Percentiles rank a stretch among this genome's conserved stretches.
Evolutionary conservation across 2,329 filamentous ascomycete genomes (phyloP).

Genomic region (Cordyceps pruinosa): DNA sequence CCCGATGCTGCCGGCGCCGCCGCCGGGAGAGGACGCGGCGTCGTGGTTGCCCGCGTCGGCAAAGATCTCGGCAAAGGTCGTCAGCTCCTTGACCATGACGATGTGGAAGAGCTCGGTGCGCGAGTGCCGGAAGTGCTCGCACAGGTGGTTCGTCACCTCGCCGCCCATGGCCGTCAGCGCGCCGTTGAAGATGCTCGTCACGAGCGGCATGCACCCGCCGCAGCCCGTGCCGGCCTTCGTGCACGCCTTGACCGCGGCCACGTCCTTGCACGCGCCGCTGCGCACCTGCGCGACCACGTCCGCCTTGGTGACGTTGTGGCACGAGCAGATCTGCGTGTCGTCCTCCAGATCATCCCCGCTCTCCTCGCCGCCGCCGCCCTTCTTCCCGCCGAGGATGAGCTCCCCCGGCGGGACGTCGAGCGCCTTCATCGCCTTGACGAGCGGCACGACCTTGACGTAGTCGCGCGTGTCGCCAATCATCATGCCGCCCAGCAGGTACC

Average conservation of each 20-base stretch:
- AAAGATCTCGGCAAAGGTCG: slow-evolving; percentile 71
- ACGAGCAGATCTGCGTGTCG: slow-evolving; percentile 85
- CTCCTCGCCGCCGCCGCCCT: slow-evolving; percentile 59
- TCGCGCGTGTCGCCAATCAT: slow-evolving; percentile 93
- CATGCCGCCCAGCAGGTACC: slow-evolving; percentile 89
- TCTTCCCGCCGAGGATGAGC: slow-evolving; percentile 73
- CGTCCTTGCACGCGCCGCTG: slow-evolving; percentile 70
- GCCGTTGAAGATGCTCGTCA: slow-evolving; percentile 84
- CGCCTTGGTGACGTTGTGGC: slow-evolving; percentile 85
- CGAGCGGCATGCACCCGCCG: slow-evolving; percentile 82
- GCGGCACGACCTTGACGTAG: slow-evolving; percentile 80
- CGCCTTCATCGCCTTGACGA: slow-evolving; percentile 77
- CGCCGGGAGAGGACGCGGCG: slow-evolving; percentile 12
- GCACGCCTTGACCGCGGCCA: slow-evolving; percentile 78
- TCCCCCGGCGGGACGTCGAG: slow-evolving; percentile 73
- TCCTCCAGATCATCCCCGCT: slow-evolving; percentile 71
- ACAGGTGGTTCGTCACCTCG: slow-evolving; percentile 81
- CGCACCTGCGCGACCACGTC: slow-evolving; percentile 68
- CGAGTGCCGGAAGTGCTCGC: slow-evolving; percentile 75
- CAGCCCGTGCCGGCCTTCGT: slow-evolving; percentile 90
- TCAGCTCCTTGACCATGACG: slow-evolving; percentile 71
- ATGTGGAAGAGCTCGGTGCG: slow-evolving; percentile 89
- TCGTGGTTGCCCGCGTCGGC: slow-evolving; percentile 63
- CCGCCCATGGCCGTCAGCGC: slow-evolving; percentile 80
- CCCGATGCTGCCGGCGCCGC: slow-evolving; percentile 49